phyloP scores from a whole-genome alignment of 2,329 filamentous ascomycete genomes.

The Cladosporium phlei region DNA sequence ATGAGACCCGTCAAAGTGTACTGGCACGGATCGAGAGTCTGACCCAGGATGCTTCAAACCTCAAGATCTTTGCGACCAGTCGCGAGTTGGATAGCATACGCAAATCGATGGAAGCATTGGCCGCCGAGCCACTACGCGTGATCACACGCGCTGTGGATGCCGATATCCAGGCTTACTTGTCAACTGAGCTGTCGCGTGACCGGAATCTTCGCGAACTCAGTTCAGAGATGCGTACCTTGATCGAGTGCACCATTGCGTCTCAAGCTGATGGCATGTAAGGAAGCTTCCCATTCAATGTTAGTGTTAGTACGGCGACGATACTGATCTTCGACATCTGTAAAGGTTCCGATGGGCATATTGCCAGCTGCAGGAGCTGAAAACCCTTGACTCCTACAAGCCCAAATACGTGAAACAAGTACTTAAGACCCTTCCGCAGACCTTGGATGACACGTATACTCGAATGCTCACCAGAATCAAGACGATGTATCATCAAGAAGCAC shows the following conservation, averaged over 20 bases:
- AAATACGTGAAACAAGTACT: conserved; percentile 17
- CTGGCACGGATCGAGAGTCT: conserved; percentile 16
- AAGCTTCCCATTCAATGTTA: not conserved
- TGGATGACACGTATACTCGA: conserved; percentile 27
- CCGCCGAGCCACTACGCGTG: conserved; percentile 12
- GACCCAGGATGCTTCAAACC: conserved; percentile 12
- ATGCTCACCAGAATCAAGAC: conserved; percentile 20
- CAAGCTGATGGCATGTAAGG: conserved; percentile 26
- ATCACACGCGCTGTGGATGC: conserved; percentile 11
- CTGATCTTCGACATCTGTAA: not conserved
- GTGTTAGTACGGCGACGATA: not conserved
- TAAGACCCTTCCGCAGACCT: conserved; percentile 18
- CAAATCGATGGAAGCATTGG: conserved; percentile 14
- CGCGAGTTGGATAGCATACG: conserved; percentile 20
- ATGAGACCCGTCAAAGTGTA: conserved; percentile 17
- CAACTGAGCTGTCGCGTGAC: conserved; percentile 17
- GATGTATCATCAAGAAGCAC: conserved; percentile 13
- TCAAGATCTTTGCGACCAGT: conserved; percentile 22
- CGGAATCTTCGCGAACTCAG: conserved; percentile 14
- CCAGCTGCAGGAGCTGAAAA: conserved; percentile 24
- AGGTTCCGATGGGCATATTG: conserved; percentile 29
- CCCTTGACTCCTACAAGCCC: conserved; percentile 17
- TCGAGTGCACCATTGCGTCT: conserved; percentile 19
- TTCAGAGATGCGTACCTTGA: conserved; percentile 14
- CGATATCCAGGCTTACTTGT: conserved; percentile 19